Percentiles rank a stretch among this genome's conserved stretches.
Evolutionary conservation across 73 alveolate genomes (phyloP).

Genomic region (Paramecium caudatum): DNA sequence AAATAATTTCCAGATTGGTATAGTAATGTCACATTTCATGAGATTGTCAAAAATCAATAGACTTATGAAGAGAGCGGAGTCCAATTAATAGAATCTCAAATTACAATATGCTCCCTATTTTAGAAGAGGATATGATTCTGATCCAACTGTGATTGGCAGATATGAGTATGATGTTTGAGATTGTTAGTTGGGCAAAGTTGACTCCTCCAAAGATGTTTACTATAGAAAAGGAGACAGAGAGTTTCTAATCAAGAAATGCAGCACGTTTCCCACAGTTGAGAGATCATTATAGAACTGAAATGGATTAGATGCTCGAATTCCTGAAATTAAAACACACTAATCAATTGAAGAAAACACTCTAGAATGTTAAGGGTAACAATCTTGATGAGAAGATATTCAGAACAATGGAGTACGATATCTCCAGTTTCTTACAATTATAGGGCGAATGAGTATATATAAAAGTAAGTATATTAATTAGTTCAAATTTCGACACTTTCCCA

Average conservation of each 20-base stretch:
- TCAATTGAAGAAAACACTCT: neutral
- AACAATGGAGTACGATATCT: conserved; percentile 25
- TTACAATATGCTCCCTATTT: conserved; percentile 6
- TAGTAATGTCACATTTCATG: conserved; percentile 35
- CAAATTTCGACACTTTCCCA: too few relatives aligned
- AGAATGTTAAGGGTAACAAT: conserved; percentile 49
- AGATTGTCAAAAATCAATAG: conserved; percentile 18
- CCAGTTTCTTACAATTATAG: neutral
- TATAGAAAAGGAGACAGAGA: neutral
- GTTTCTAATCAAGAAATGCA: neutral
- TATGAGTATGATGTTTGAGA: neutral
- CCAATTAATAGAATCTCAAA: neutral
- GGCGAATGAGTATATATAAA: neutral
- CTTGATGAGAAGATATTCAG: conserved; percentile 39
- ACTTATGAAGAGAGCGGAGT: neutral
- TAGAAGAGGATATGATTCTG: neutral
- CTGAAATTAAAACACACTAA: neutral
- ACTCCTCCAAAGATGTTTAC: neutral
- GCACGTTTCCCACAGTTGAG: neutral
- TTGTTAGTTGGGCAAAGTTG: conserved; percentile 21
- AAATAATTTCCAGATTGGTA: conserved; percentile 35
- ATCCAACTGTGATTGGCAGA: conserved; percentile 18
- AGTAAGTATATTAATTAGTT: too few relatives aligned
- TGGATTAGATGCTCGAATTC: neutral
- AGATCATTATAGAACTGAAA: neutral